Base-by-base conservation (phyloP, 768 basidiomycete species). In the Glaciozyma martinii region DNA sequence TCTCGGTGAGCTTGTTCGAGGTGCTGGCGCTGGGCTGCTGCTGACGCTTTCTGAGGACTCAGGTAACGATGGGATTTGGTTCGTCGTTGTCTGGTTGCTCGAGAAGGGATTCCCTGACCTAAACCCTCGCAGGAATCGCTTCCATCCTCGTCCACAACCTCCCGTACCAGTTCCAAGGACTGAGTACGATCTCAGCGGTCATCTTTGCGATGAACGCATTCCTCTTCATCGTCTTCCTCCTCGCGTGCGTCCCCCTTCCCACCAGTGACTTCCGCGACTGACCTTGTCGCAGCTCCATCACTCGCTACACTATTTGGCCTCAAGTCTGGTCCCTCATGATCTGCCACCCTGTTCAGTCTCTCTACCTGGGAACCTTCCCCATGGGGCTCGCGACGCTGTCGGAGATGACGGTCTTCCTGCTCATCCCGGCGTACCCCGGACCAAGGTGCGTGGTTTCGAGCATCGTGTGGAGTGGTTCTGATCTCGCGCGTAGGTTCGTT, bases 351-450 rank as follows among this genome's bases (percentile, higher is more conserved):
- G 27, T 63, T 18, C 71, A 75, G 37, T 65, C 74, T 6, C 62
- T 76, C 65, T 76, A 71, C 53, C 73, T 74, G 70, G 76, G 76
- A 1, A 66, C 68, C 18, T 59, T 76, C 29, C 72, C 75, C 2
- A 77, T 77, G 76, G 76, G 73, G 9, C 56, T 77, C 3, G 70
- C 67, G 4, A 77, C 76, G 5, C 74, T 77, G 40, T 67, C 75
- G 25, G 73, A 74, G 30, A 66, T n/a, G 72, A 66, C 27, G 6
- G 10, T 25, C 5, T 33, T 42, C n/a, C 16, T 50, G 13, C 27
- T n/a, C 49, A n/a, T 50, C 7, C 49, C 49, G n/a, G 49, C 49
- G 23, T 50, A 25, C n/a, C n/a, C n/a, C 9, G 49, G 49, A 9
- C 49, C n/a, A 25, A 25, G 49, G 13, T n/a, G n/a, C n/a, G 49